phyloP scores from a whole-genome alignment of 164 flowering plant species.

The Warburgia ugandensis region DNA sequence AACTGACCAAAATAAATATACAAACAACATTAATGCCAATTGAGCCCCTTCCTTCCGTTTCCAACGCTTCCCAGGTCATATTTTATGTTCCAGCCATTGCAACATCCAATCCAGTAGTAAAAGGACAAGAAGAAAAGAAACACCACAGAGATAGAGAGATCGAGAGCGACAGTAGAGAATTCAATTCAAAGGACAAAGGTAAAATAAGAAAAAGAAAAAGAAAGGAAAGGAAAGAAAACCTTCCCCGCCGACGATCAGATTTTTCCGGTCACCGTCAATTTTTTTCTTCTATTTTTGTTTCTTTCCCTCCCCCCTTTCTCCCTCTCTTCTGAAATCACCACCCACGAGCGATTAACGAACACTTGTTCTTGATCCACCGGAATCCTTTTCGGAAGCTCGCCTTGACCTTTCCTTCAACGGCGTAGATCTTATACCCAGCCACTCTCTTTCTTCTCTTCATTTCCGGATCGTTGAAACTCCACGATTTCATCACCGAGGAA shows the following conservation, averaged over 20 bases:
- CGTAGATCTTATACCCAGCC: conserved; percentile 57
- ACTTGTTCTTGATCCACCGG: conserved; percentile 78
- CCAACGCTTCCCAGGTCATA: too few species aligned
- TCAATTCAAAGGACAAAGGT: neutral
- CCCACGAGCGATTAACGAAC: conserved; percentile 63
- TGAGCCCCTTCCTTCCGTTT: too few species aligned
- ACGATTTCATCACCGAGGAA: conserved; percentile 22
- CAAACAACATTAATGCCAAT: too few species aligned
- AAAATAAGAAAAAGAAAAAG: too few species aligned
- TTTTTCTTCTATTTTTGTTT: too few species aligned
- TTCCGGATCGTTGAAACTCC: conserved; percentile 63
- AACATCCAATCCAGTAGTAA: too few species aligned
- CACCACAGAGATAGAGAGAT: neutral
- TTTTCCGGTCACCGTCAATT: too few species aligned
- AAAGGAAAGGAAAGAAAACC: too few species aligned
- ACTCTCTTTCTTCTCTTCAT: conserved; percentile 64
- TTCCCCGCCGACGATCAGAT: too few species aligned
- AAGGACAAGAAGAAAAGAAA: neutral
- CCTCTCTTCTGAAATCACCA: conserved; percentile 12
- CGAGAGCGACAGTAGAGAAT: neutral
- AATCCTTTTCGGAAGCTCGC: conserved; percentile 52
- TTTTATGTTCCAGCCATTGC: neutral
- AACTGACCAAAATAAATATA: too few species aligned
- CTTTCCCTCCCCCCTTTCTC: neutral
- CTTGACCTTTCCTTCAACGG: conserved; percentile 69